phyloP scores from a whole-genome alignment of 2,329 filamentous ascomycete genomes.

The Cladosporium sp. region DNA sequence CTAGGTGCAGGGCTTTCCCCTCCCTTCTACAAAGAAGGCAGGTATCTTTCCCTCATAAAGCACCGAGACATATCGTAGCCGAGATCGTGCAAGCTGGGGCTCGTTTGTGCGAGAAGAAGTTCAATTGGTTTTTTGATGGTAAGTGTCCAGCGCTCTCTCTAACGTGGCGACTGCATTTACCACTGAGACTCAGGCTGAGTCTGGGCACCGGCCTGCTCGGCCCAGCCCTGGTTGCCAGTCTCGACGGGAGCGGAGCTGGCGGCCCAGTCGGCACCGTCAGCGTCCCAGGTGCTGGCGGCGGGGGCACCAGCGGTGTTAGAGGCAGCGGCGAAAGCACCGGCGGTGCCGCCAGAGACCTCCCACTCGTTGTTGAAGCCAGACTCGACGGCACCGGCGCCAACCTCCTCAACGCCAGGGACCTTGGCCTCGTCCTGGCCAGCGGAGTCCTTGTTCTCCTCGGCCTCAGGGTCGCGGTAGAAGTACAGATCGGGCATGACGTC shows the following conservation, averaged over 20 bases:
- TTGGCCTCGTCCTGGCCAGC: conserved; percentile 77
- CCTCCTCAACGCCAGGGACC: conserved; percentile 77
- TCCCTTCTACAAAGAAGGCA: conserved; percentile 48
- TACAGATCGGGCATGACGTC: conserved; percentile 99
- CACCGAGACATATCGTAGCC: conserved; percentile 38
- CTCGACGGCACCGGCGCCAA: conserved; percentile 71
- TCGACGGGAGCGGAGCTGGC: conserved; percentile 45
- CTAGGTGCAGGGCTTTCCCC: conserved; percentile 94
- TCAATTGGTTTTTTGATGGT: conserved; percentile 2
- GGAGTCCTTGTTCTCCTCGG: conserved; percentile 95
- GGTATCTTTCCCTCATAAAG: conserved; percentile 99
- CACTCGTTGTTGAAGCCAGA: conserved; percentile 76
- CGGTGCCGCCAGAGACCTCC: conserved; percentile 65
- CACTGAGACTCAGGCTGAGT: conserved; percentile 37
- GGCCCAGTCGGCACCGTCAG: conserved; percentile 64
- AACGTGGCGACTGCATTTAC: conserved; percentile 34
- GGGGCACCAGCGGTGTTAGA: conserved; percentile 50
- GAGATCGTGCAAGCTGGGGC: conserved; percentile 1
- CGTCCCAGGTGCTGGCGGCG: conserved; percentile 59
- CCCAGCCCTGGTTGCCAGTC: conserved; percentile 49
- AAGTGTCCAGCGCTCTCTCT: conserved; percentile 10
- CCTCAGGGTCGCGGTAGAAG: conserved; percentile 99
- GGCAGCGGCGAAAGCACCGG: conserved; percentile 62
- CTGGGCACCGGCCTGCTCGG: conserved; percentile 32
- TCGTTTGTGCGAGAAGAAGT: conserved; percentile 2